Evolutionary conservation across 257 asterid species (phyloP), one percentile per base, ranked within the genome.

Genomic region (Plectranthus barbatus): DNA sequence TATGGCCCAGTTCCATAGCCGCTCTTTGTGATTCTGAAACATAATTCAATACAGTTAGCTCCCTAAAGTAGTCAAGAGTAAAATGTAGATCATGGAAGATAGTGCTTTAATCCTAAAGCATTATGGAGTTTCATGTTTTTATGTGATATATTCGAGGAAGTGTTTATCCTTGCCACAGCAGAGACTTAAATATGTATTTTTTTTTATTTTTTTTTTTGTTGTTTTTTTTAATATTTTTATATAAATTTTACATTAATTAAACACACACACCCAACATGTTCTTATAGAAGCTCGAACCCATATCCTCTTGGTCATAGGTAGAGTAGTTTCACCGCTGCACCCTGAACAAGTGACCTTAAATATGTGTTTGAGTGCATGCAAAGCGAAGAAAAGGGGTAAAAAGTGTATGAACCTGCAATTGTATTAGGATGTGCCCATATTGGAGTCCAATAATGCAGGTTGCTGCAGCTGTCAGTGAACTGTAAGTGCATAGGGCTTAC

Each of bases 401-500:
- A 13, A 19, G 29, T 13, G 33, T 14, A 64, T 72, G 40, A 47
- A 90, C 97, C 91, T 84, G 85, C 17, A 69, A 60, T 49, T 87
- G 85, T 51, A 85, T 76, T 40, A 90, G 83, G 60, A 79, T 77
- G 76, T 87, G 97, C 12, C 97, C 97, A 49, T 72, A 87, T 56
- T 87, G 97, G 65, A 90, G 96, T 40, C 97, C 97, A 1, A 90
- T 76, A 24, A 90, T 74, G 84, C 91, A 85, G 64, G 83, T 74
- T 41, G 77, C 91, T 46, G 93, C 81, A 68, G 97, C 88, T 3
- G 93, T 83, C 50, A 87, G 71, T 36, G 97, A 90, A 60, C 97
- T 90, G 86, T 64, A 72, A 56, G 13, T 26, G 70, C 53, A 77
- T 19, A 39, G 56, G 54, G 54, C 53, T 55, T 23, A 69, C 60